phyloP scores from a whole-genome alignment of 2,329 filamentous ascomycete genomes.

The Pseudodiploospora longispora region DNA sequence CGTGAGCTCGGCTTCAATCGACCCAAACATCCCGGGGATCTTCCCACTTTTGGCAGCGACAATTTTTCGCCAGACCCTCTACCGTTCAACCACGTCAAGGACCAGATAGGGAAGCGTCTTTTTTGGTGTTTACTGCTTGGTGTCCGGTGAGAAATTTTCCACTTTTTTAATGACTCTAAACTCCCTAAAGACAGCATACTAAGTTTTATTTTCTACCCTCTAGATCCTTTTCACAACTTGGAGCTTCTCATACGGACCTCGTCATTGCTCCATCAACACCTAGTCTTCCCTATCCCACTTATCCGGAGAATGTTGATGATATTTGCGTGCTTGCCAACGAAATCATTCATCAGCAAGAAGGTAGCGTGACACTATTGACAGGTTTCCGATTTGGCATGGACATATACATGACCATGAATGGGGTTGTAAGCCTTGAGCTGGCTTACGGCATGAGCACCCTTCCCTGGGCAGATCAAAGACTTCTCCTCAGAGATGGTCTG shows the following conservation, averaged over 20 bases:
- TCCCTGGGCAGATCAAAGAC: slow-evolving; percentile 70
- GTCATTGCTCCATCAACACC: slow-evolving; percentile 70
- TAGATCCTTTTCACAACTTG: slow-evolving; percentile 71
- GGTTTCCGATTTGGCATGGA: slow-evolving; percentile 76
- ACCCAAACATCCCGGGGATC: slow-evolving; percentile 35
- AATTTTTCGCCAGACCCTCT: slow-evolving; percentile 30
- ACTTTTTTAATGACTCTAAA: neutral
- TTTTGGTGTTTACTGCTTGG: slow-evolving; percentile 80
- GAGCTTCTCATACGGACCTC: slow-evolving; percentile 61
- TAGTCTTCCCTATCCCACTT: slow-evolving; percentile 66
- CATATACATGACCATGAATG: slow-evolving; percentile 73
- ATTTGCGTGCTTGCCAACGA: slow-evolving; percentile 66
- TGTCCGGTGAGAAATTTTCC: slow-evolving; percentile 43
- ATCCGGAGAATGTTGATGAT: slow-evolving; percentile 78
- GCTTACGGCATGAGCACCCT: slow-evolving; percentile 72
- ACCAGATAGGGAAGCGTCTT: slow-evolving; percentile 67
- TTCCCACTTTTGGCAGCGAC: slow-evolving; percentile 33
- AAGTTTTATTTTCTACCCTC: neutral
- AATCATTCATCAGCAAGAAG: slow-evolving; percentile 61
- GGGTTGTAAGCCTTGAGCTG: slow-evolving; percentile 70
- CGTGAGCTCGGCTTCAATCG: slow-evolving; percentile 59
- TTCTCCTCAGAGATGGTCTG: slow-evolving; percentile 63
- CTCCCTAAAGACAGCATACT: no score
- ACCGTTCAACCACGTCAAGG: slow-evolving; percentile 60
- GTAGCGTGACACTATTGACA: slow-evolving; percentile 60